These are phyloP conservation scores for Penicillium dipodomyicola DNA, from an alignment of 495 filamentous ascomycete genomes.

Conservation along the genomic window DNA sequence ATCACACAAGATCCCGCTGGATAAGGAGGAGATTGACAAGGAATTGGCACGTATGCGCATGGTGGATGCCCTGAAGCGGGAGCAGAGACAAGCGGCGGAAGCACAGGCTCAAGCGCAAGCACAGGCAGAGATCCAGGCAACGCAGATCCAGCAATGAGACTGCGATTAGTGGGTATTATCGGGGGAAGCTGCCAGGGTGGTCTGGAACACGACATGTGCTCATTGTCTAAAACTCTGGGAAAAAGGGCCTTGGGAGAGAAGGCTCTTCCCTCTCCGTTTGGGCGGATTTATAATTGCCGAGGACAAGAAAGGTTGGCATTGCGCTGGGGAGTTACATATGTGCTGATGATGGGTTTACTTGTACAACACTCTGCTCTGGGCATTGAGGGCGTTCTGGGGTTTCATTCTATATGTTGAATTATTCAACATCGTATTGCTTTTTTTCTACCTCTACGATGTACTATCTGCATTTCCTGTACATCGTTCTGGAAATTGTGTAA, in stretches of 20 bases:
- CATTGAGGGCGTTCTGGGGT: constrained; percentile 33
- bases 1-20: constrained; percentile 84
- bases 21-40: constrained; percentile 78
- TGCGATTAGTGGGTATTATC: neutral
- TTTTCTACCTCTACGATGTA: constrained; percentile 6
- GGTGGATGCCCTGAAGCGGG: constrained; percentile 39
- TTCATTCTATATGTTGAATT: neutral
- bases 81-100: constrained; percentile 52
- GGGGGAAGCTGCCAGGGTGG: neutral
- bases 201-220: neutral
- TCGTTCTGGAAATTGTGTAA: constrained; percentile 8
- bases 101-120: constrained; percentile 39
- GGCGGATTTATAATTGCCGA: neutral
- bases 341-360: constrained; percentile 20
- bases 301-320: constrained; percentile 3
- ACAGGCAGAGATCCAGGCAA: constrained; percentile 19
- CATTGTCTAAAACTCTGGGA: neutral
- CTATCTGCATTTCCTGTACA: constrained; percentile 14
- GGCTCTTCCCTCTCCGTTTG: neutral
- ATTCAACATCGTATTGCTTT: neutral
- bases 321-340: constrained; percentile 19
- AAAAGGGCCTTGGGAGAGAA: neutral
- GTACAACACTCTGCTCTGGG: constrained; percentile 42
- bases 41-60: constrained; percentile 72
- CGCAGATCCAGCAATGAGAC: constrained; percentile 12